Evolutionary conservation across 192 early-diverging fungal species (phyloP).

Genomic region (Backusella liffmaniae): DNA sequence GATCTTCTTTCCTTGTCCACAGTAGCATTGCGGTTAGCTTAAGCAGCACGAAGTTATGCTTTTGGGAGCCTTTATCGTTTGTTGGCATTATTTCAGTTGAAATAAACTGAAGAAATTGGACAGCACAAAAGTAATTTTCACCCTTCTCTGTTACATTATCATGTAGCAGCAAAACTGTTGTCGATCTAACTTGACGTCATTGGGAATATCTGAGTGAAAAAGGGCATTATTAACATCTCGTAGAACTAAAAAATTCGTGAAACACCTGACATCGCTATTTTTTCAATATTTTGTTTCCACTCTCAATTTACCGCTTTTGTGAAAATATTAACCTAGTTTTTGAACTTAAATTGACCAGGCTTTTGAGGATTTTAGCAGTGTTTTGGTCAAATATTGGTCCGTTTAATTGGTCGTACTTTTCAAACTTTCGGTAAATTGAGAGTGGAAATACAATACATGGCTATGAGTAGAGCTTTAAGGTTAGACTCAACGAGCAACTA

Average conservation of each 20-base stretch:
- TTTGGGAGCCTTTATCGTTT: background rate
- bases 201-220: slow-evolving; percentile 2
- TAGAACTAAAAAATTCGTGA: background rate
- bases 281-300: too few species aligned
- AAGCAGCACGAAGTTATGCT: background rate
- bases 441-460: background rate
- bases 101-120: background rate
- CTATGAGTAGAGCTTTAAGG: background rate
- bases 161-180: background rate
- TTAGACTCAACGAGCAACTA: background rate
- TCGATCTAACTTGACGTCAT: background rate
- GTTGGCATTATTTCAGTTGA: background rate
- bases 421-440: too few species aligned
- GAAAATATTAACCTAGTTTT: too few species aligned
- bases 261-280: background rate
- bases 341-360: too few species aligned
- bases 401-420: too few species aligned
- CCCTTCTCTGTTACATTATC: background rate
- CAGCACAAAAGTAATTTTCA: background rate
- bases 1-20: background rate
- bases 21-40: background rate
- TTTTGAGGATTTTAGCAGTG: too few species aligned
- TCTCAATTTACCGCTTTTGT: too few species aligned
- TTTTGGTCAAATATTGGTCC: too few species aligned
- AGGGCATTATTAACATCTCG: background rate